Evolutionary conservation across 805 yeast species (phyloP), one percentile per base, ranked within the genome.

Genomic region (Metschnikowia cubensis): DNA sequence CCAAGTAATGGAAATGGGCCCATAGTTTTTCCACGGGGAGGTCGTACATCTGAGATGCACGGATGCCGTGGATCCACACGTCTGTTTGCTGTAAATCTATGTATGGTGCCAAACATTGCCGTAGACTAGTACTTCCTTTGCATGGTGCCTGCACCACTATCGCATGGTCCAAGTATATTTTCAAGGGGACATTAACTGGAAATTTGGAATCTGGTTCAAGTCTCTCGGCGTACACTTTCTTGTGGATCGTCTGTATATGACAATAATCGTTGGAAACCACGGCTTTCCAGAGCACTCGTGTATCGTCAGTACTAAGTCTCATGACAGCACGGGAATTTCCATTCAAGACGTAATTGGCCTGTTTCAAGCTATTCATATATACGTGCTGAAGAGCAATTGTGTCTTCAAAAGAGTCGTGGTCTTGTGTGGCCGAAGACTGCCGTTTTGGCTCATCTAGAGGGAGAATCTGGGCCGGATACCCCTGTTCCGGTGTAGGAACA

Each of bases 281-380:
- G 8, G 85, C 66, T 1, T 70, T 56, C 87, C 91, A 87, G 43
- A 89, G 70, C 1, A 61, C 60, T 21, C 71, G 66, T 0, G 92
- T 77, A 46, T 85, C 84, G 0, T 73, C 74, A 52, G 81, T 83
- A 5, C 94, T 80, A 48, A 92, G 68, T 22, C 75, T 75, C 96
- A 92, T 86, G n/a, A 92, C 80, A 2, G 82, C 77, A 53, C 86
- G 89, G 5, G 96, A 77, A n/a, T 81, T 78, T 0, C 96, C 96
- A 55, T 84, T 82, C 35, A 87, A 64, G 0, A 89, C 80, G 59
- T 76, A 89, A 59, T 89, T 82, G 4, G 89, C 79, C 61, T 92
- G 97, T 60, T 94, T 92, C 62, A 89, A 68, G 51, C 83, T 89
- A 62, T 92, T 90, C 52, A 83, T 69, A 84, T 94, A 84, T 45